These are phyloP conservation scores for Pseudogymnoascus sp. DNA, from an alignment of 2,329 filamentous ascomycete genomes.

Conservation along the genomic window DNA sequence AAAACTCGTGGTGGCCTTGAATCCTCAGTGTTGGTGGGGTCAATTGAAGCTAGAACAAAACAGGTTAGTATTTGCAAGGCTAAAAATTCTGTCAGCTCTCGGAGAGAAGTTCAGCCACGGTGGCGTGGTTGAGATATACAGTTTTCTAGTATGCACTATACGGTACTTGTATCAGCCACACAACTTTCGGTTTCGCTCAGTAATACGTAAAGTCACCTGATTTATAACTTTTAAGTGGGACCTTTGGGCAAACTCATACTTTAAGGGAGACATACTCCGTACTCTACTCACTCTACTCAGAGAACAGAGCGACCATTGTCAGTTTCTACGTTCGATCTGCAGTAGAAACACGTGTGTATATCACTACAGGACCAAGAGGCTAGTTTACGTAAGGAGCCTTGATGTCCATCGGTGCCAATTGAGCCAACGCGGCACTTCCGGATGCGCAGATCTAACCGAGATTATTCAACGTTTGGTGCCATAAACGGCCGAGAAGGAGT, in stretches of 20 bases:
- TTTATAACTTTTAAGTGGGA: conserved; percentile 6
- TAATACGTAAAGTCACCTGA: conserved; percentile 6
- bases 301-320: neutral
- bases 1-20: conserved; percentile 12
- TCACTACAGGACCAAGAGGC: neutral
- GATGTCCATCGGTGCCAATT: neutral
- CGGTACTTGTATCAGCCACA: neutral
- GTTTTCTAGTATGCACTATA: neutral
- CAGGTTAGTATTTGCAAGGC: neutral
- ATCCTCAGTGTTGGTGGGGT: conserved; percentile 10
- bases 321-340: neutral
- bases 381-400: conserved; percentile 9
- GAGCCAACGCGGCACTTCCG: conserved; percentile 4
- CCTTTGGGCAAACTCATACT: conserved; percentile 1
- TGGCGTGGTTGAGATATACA: neutral
- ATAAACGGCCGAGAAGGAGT: conserved; percentile 3
- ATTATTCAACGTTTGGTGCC: conserved; percentile 8
- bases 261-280: neutral
- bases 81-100: conserved; percentile 6
- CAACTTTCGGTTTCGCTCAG: neutral
- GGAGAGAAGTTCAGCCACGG: conserved; percentile 1
- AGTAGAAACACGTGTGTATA: neutral
- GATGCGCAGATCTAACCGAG: conserved; percentile 10
- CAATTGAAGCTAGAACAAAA: neutral
- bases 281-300: neutral